Base-by-base conservation (phyloP, 1,284 basidiomycete species). In the Ganoderma resinaceum region DNA sequence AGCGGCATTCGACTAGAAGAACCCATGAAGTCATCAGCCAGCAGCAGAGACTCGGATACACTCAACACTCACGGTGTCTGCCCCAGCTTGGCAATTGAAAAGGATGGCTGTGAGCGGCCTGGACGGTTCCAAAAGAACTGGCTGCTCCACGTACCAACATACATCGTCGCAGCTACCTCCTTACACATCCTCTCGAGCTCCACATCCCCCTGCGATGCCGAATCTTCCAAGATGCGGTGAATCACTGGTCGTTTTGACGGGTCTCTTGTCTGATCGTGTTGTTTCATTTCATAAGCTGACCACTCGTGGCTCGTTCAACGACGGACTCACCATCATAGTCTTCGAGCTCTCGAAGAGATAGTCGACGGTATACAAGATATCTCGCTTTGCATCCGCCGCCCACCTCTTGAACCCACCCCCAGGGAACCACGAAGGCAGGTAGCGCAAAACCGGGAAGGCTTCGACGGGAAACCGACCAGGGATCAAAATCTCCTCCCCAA, bases 391-490 rank as follows among this genome's bases (percentile, higher is more conserved):
- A 0, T 20, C 59, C 2, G 37, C 58, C 1, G 73, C 73, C n/a
- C 69, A 62, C 35, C 60, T 38, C 42, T 40, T 61, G 63, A 69
- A 74, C 0, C 61, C 69, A 2, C 69, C 63, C 3, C 73, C 73
- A 0, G 70, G 73, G 8, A 67, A 57, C 73, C 73, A 74, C 1
- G 66, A 46, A 2, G 73, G 73, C 0, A 72, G 61, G 53, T 43
- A 57, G n/a, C 61, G 62, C 67, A 74, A 43, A 26, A 20, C 37
- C 0, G 73, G 71, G 26, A 74, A 67, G 0, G 70, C 71, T 35
- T 74, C 73, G 0, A 74, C 69, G 20, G 61, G 31, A 23, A 69
- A 69, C 9, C 61, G 60, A 0, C 73, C 73, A 2, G 70, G 73
- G 1, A 67, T 66, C 23, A 66, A 59, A 42, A 70, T 70, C 58